Base-by-base conservation (phyloP, 106 monocot species). In the Narthecium ossifragum region DNA sequence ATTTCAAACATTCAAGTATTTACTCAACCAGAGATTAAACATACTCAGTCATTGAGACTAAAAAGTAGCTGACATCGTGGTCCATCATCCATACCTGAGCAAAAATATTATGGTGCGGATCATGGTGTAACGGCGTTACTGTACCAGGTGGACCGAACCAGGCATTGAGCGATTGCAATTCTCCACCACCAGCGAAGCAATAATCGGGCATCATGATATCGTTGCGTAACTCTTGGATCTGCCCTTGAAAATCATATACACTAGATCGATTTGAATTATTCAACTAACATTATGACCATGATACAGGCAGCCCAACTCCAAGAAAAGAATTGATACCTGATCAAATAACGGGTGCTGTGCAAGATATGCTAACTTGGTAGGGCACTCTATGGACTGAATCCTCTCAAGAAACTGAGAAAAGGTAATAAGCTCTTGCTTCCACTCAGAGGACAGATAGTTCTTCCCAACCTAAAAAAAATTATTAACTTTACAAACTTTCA, bases 91-190 rank as follows among this genome's bases (percentile, higher is more conserved):
- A 46, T 75, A 88, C 96, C 90, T 98, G 96, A 74, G 90, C 86
- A 63, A 91, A 83, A 57, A 98, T 67, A 74, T 98, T 98, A 65
- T 98, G 91, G 33, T 91, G 91, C 8, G 87, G 96, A 70, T 98
- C 96, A 77, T 98, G 81, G 66, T 98, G 96, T 51, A 91, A 69
- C 46, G 96, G 96, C 26, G 96, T 98, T 29, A 98, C 84, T 25
- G 96, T 98, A 40, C 87, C 90, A 70, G 74, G 22, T 20, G 96
- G 96, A 64, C 96, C 96, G 79, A 98, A 98, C 96, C 96, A 98
- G 49, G 96, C 92, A 84, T 92, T 92, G 50, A 88, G 78, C 46
- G 88, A 75, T 49, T 74, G 80, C 59, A 92, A 78, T 53, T 84
- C 76, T 39, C 96, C 96, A 22, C 91, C 96, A 71, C 91, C 98